Conservation (phyloP, 192 early-diverging fungal species). For the Polychytrium aggregatum region DNA sequence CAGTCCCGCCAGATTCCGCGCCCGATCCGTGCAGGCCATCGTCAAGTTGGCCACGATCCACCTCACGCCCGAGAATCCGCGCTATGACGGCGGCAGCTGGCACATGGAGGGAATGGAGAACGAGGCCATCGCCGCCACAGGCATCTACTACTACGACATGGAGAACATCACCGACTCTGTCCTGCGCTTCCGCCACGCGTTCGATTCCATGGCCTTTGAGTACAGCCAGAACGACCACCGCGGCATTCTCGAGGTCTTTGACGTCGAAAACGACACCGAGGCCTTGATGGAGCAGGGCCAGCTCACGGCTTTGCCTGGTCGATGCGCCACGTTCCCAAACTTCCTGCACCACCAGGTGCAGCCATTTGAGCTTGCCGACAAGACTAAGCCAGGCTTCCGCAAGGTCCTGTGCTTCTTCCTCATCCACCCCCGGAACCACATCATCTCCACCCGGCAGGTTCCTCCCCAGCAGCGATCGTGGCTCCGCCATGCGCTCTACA, state of each 20-base stretch:
- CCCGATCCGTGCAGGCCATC: conserved; percentile 44
- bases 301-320: conserved; percentile 36
- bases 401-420: conserved; percentile 64
- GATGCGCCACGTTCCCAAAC: conserved; percentile 63
- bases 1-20: conserved; percentile 16
- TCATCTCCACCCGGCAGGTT: conserved; percentile 45
- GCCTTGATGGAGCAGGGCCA: conserved; percentile 28
- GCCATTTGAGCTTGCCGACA: conserved; percentile 47
- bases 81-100: conserved; percentile 45
- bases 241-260: conserved; percentile 8
- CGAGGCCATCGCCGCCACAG: conserved; percentile 63
- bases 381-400: conserved; percentile 47
- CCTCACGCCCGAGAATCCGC: conserved; percentile 53
- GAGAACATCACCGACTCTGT: conserved; percentile 57
- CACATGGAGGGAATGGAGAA: conserved; percentile 61
- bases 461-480: conserved; percentile 54
- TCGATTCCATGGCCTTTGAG: conserved; percentile 7
- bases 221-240: conserved; percentile 12
- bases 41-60: conserved; percentile 60
- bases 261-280: conserved; percentile 12
- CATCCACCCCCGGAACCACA: conserved; percentile 43
- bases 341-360: conserved; percentile 55
- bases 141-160: conserved; percentile 59
- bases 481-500: conserved; percentile 7
- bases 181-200: conserved; percentile 38